Conservation (phyloP, 164 flowering plant species). For the Sextonia rubra region DNA sequence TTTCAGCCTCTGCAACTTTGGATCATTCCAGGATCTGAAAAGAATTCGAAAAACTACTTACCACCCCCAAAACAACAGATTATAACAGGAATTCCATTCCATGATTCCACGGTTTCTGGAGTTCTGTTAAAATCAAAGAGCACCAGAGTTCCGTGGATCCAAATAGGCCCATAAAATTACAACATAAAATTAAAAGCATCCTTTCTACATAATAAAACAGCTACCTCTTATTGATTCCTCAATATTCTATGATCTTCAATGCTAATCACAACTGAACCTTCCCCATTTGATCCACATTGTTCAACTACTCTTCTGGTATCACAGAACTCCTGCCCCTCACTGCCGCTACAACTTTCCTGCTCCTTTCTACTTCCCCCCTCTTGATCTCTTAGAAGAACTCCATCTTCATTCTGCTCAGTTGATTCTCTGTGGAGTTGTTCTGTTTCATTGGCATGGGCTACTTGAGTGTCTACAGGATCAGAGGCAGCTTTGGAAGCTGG, state of each 20-base stretch:
- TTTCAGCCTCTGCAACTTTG: no score
- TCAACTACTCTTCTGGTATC: constrained; percentile 12
- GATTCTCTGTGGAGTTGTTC: constrained; percentile 7
- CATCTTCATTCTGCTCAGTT: constrained; percentile 7
- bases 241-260: constrained; percentile 2
- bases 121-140: no score
- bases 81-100: no score
- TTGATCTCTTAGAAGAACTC: constrained; percentile 8
- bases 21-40: no score
- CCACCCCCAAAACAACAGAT: no score
- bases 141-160: no score
- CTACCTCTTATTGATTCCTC: no score
- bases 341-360: constrained; percentile 6
- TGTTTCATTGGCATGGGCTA: constrained; percentile 5
- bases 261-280: constrained; percentile 7
- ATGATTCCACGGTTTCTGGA: no score
- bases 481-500: constrained; percentile 25
- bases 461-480: constrained; percentile 14
- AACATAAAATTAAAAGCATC: no score
- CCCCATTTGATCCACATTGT: constrained; percentile 5
- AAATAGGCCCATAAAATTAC: no score
- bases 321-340: constrained; percentile 9
- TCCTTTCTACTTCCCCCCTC: constrained; percentile 14
- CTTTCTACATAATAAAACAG: no score
- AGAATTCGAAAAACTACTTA: no score